Evolutionary conservation across 2,329 filamentous ascomycete species (phyloP).

Genomic region (Penicillium sp.): DNA sequence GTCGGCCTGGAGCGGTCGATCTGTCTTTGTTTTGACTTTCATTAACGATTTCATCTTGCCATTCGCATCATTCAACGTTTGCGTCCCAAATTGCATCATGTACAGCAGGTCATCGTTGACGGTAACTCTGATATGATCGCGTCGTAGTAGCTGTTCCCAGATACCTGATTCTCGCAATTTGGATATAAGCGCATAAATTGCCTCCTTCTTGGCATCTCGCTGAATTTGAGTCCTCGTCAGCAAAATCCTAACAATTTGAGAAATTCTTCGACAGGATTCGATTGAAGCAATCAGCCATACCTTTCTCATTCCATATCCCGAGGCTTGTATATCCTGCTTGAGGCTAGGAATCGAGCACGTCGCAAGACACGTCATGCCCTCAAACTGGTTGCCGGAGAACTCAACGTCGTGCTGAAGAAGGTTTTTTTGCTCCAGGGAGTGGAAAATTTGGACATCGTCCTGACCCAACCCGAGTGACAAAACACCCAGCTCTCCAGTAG

Average conservation of each 20-base stretch:
- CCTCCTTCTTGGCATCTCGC: constrained; percentile 2
- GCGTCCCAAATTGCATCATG: constrained; percentile 1
- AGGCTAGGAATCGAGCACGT: neutral
- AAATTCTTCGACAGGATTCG: too few species aligned
- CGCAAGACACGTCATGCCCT: neutral
- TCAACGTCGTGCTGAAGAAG: neutral
- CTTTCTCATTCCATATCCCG: neutral
- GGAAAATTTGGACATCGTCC: neutral
- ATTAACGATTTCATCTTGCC: neutral
- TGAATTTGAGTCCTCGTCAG: neutral
- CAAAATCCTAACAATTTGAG: too few species aligned
- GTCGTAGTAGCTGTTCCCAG: constrained; percentile 1
- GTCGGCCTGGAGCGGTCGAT: neutral
- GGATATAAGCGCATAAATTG: neutral
- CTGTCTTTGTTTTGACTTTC: neutral
- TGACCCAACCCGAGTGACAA: neutral
- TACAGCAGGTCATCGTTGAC: constrained; percentile 5
- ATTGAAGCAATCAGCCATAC: neutral
- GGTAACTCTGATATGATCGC: neutral
- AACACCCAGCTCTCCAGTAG: neutral
- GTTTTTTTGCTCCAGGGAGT: neutral
- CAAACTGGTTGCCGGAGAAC: neutral
- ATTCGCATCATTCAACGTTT: constrained; percentile 1
- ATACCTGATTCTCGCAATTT: neutral
- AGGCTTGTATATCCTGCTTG: neutral